A percentile compares a stretch with the other conserved stretches of the same genome.
Evolutionary conservation across 345 rosid species (phyloP).

Genomic region (Trapa incisa): DNA sequence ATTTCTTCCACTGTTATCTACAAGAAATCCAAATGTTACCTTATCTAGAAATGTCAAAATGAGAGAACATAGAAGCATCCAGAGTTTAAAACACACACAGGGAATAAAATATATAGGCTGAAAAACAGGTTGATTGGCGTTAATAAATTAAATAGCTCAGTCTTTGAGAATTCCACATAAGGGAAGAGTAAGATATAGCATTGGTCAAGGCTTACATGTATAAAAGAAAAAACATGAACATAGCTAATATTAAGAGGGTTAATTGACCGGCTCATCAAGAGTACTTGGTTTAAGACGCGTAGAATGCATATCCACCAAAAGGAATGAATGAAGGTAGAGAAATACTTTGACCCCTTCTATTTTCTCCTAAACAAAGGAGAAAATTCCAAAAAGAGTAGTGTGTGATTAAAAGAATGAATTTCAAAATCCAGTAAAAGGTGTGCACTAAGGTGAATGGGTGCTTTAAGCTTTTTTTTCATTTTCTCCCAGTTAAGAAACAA

Average conservation of each 20-base stretch:
- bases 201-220: neutral
- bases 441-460: no score
- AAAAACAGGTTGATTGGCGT: neutral
- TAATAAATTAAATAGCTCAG: neutral
- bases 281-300: neutral
- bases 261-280: neutral
- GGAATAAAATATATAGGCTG: no score
- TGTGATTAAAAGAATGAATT: no score
- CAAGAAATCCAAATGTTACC: conserved; percentile 6
- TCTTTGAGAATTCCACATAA: neutral
- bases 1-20: conserved; percentile 34
- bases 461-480: no score
- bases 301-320: neutral
- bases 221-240: neutral
- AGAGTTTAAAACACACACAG: no score
- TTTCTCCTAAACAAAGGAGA: no score
- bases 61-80: no score
- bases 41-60: neutral
- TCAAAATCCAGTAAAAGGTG: no score
- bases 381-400: no score
- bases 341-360: neutral
- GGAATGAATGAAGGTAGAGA: neutral
- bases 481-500: no score
- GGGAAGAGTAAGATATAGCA: neutral
- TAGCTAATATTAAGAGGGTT: neutral